phyloP scores from a whole-genome alignment of 352 stramenopile species.

The Pythium volutum region DNA sequence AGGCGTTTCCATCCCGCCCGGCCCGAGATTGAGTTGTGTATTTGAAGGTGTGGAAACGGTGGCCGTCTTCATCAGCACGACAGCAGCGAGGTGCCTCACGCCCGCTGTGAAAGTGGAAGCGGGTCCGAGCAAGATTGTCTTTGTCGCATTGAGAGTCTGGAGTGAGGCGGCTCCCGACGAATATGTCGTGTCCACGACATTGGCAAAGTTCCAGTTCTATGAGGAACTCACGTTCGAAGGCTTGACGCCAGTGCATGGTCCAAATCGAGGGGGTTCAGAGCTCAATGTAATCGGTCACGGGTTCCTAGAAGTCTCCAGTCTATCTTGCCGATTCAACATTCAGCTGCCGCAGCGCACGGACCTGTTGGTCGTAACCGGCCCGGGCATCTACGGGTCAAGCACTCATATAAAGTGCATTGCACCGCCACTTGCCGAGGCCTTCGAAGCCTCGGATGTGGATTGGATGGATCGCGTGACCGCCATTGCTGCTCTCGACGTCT shows the following conservation, averaged over 20 bases:
- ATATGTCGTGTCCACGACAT: conserved; percentile 28
- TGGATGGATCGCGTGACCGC: conserved; percentile 6
- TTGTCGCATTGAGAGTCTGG: conserved; percentile 33
- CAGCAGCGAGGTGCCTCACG: conserved; percentile 26
- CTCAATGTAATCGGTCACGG: conserved; percentile 26
- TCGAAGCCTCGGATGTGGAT: conserved; percentile 9
- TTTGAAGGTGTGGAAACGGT: conserved; percentile 33
- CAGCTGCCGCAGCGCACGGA: conserved; percentile 24
- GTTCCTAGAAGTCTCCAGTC: conserved; percentile 24
- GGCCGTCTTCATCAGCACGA: conserved; percentile 30
- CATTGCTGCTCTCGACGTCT: conserved; percentile 32
- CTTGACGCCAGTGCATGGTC: conserved; percentile 36
- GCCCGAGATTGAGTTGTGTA: conserved; percentile 32
- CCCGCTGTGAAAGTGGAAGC: conserved; percentile 28
- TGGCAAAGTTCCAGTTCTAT: conserved; percentile 37
- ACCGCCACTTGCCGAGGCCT: conserved; percentile 5
- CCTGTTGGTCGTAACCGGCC: conserved; percentile 9
- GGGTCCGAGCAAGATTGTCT: conserved; percentile 14
- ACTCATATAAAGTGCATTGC: conserved; percentile 24
- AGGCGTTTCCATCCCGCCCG: conserved; percentile 33
- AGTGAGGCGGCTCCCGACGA: conserved; percentile 16
- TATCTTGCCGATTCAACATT: conserved; percentile 40
- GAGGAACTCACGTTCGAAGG: conserved; percentile 22
- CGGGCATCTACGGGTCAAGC: conserved; percentile 24
- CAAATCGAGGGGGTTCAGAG: conserved; percentile 30